These are phyloP conservation scores for Thozetella sp. DNA, from an alignment of 495 filamentous ascomycete genomes.

Conservation along the genomic window DNA sequence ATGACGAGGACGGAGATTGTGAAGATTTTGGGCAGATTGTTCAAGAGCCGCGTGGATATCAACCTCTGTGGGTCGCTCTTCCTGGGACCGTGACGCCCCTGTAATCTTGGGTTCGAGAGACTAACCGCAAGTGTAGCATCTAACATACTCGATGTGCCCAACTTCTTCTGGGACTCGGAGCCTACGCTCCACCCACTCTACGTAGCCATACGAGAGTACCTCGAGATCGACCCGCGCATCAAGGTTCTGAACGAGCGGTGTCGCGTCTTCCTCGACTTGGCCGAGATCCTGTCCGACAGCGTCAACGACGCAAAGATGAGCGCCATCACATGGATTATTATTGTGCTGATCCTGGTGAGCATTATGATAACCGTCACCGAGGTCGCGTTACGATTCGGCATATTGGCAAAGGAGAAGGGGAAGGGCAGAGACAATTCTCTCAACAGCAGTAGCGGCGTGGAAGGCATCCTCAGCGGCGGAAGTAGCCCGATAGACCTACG, in stretches of 20 bases:
- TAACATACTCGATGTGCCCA: slow-evolving; percentile 95
- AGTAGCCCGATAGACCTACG: slow-evolving; percentile 16
- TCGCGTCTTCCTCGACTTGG: slow-evolving; percentile 93
- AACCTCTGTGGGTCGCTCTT: slow-evolving; percentile 78
- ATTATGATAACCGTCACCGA: slow-evolving; percentile 91
- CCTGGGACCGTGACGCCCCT: neutral
- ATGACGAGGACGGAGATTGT: slow-evolving; percentile 94
- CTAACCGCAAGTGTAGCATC: slow-evolving; percentile 58
- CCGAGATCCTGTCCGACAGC: slow-evolving; percentile 90
- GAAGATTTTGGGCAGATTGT: slow-evolving; percentile 84
- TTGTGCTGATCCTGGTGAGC: slow-evolving; percentile 86
- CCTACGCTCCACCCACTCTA: slow-evolving; percentile 95
- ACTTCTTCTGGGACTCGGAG: slow-evolving; percentile 99
- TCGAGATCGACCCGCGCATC: slow-evolving; percentile 94
- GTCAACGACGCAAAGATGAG: slow-evolving; percentile 95
- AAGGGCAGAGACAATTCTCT: slow-evolving; percentile 10
- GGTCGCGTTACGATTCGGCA: slow-evolving; percentile 83
- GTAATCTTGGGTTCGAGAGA: neutral
- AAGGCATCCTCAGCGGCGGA: neutral
- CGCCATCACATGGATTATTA: slow-evolving; percentile 95
- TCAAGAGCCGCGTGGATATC: slow-evolving; percentile 93
- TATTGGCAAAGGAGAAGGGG: slow-evolving; percentile 56
- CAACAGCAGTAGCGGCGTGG: neutral
- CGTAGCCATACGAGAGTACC: slow-evolving; percentile 91
- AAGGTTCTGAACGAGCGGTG: slow-evolving; percentile 97